These are phyloP conservation scores for Lecanicillium sp. DNA, from an alignment of 2,329 filamentous ascomycete genomes.

Conservation along the genomic window DNA sequence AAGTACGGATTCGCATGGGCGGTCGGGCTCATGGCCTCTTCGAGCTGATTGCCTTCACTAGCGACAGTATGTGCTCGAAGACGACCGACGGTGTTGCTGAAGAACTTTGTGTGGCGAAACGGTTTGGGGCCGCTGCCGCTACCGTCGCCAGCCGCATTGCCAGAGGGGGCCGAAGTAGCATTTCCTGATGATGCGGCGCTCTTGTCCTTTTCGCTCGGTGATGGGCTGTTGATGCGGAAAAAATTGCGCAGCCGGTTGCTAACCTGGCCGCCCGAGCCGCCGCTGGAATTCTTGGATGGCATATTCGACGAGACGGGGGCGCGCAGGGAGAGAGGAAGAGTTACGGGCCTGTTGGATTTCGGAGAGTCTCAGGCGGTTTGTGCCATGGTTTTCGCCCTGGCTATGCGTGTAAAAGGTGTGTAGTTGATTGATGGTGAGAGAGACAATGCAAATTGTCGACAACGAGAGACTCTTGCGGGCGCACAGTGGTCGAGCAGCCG, in stretches of 20 bases:
- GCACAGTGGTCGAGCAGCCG: no score
- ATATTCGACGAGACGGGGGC: slow-evolving; percentile 21
- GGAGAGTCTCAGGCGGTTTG: no score
- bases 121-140: slow-evolving; percentile 38
- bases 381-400: no score
- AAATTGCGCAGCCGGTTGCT: slow-evolving; percentile 63
- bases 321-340: no score
- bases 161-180: slow-evolving; percentile 7
- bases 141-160: slow-evolving; percentile 11
- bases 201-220: slow-evolving; percentile 38
- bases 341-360: no score
- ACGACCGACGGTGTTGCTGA: slow-evolving; percentile 75
- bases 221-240: slow-evolving; percentile 55
- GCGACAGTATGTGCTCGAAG: slow-evolving; percentile 85
- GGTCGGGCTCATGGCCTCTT: slow-evolving; percentile 83
- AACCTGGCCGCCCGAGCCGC: slow-evolving; percentile 48
- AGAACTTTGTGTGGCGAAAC: slow-evolving; percentile 81
- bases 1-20: slow-evolving; percentile 97
- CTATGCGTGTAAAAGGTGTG: no score
- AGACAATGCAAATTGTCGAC: no score
- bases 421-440: no score
- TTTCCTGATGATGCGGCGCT: slow-evolving; percentile 52
- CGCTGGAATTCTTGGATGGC: slow-evolving; percentile 45
- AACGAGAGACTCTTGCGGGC: no score
- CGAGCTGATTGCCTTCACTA: slow-evolving; percentile 84